phyloP scores from a whole-genome alignment of 495 filamentous ascomycete genomes.

The Penicillium cataractarum region DNA sequence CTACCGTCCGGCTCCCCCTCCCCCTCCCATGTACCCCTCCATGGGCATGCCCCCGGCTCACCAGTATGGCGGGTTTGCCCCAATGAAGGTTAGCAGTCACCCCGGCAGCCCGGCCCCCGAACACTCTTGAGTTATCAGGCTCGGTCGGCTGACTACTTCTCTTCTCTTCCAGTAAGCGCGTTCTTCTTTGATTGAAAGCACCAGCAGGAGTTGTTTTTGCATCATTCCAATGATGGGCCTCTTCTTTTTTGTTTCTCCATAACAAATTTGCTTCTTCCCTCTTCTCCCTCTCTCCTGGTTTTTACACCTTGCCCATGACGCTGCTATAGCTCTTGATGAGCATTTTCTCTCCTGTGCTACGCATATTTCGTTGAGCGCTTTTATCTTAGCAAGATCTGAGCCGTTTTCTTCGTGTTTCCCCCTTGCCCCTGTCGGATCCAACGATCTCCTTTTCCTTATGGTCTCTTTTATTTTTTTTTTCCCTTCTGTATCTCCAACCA shows the following conservation, averaged over 20 bases:
- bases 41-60: slow-evolving; percentile 81
- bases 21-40: slow-evolving; percentile 81
- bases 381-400: slow-evolving; percentile 50
- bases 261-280: slow-evolving; percentile 45
- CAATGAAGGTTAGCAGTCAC: slow-evolving; percentile 68
- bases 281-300: slow-evolving; percentile 29
- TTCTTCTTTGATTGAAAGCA: slow-evolving; percentile 49
- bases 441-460: slow-evolving; percentile 13
- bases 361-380: slow-evolving; percentile 56
- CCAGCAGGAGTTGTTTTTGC: slow-evolving; percentile 52
- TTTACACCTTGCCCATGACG: slow-evolving; percentile 10
- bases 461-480: slow-evolving; percentile 18
- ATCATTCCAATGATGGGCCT: slow-evolving; percentile 49
- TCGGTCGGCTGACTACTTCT: slow-evolving; percentile 36
- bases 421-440: slow-evolving; percentile 22
- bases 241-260: slow-evolving; percentile 35
- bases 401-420: slow-evolving; percentile 22
- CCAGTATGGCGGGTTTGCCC: slow-evolving; percentile 72
- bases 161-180: slow-evolving; percentile 46
- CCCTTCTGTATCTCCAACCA: slow-evolving; percentile 16
- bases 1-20: slow-evolving; percentile 93
- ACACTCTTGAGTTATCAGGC: slow-evolving; percentile 37
- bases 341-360: slow-evolving; percentile 47
- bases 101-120: slow-evolving; percentile 38
- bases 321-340: slow-evolving; percentile 54